phyloP scores from a whole-genome alignment of 768 basidiomycete species.

The Rhodotorula graminis region DNA sequence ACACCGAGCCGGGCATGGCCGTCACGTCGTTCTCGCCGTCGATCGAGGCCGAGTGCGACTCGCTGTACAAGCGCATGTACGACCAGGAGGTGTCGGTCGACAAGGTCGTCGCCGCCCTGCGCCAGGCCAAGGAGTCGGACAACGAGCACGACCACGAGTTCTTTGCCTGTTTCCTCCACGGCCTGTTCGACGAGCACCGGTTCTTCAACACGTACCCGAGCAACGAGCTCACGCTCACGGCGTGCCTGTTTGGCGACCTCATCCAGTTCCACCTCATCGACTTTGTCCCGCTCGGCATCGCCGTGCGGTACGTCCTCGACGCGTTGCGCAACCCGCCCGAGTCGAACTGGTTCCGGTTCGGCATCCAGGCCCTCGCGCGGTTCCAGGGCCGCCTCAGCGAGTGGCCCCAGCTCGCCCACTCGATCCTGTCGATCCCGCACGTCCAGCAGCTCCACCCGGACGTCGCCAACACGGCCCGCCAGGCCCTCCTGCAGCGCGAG shows the following conservation, averaged over 20 bases:
- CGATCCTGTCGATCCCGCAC: constrained; percentile 78
- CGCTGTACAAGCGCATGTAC: constrained; percentile 97
- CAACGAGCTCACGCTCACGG: constrained; percentile 91
- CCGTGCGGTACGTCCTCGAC: constrained; percentile 92
- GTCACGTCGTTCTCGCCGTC: constrained; percentile 83
- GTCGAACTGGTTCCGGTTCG: constrained; percentile 91
- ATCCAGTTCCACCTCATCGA: constrained; percentile 91
- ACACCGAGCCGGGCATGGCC: constrained; percentile 82
- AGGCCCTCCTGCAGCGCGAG: constrained; percentile 34
- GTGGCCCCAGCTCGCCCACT: constrained; percentile 88
- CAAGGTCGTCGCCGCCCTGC: constrained; percentile 82
- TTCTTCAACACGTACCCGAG: constrained; percentile 96
- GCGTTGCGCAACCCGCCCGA: constrained; percentile 85
- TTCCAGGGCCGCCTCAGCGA: constrained; percentile 83
- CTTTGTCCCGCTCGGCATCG: constrained; percentile 88
- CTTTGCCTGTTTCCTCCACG: constrained; percentile 99
- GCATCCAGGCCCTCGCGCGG: constrained; percentile 77
- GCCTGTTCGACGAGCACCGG: constrained; percentile 99
- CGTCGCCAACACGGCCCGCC: constrained; percentile 41
- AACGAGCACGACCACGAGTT: constrained; percentile 86
- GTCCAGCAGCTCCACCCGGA: constrained; percentile 81
- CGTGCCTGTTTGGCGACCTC: constrained; percentile 89
- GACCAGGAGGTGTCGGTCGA: constrained; percentile 90
- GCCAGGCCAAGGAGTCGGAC: constrained; percentile 74
- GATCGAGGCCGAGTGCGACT: constrained; percentile 86